phyloP scores from a whole-genome alignment of 2,329 filamentous ascomycete genomes.

The Botrytis aclada region DNA sequence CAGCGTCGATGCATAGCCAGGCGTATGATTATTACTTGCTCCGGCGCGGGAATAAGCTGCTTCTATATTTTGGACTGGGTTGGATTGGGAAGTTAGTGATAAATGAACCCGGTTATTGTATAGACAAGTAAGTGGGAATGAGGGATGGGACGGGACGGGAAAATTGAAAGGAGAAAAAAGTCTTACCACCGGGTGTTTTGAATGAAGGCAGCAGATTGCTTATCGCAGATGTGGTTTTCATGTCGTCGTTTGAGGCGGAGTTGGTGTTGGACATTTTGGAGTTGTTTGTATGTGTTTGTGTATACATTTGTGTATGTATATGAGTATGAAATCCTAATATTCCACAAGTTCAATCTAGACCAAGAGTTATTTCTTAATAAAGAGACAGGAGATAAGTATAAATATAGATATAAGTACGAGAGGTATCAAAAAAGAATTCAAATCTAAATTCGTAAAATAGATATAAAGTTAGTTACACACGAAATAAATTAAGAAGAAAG shows the following conservation, averaged over 20 bases:
- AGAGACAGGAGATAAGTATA: too few species aligned
- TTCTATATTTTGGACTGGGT: constrained; percentile 30
- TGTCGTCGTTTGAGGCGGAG: not conserved
- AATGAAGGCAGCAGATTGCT: not conserved
- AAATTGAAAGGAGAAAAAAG: too few species aligned
- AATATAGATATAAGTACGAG: too few species aligned
- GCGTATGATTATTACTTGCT: constrained; percentile 27
- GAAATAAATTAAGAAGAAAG: not conserved
- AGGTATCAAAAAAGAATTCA: not conserved
- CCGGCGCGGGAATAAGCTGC: constrained; percentile 29
- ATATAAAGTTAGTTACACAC: too few species aligned
- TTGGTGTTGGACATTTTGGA: not conserved
- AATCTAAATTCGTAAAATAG: not conserved
- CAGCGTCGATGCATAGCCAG: constrained; percentile 25
- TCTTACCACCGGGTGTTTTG: not conserved
- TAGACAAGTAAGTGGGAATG: not conserved
- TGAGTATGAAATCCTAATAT: not conserved
- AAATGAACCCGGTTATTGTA: not conserved
- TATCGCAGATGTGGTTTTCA: not conserved
- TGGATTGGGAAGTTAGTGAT: not conserved
- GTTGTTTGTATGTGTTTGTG: not conserved
- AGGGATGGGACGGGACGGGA: too few species aligned
- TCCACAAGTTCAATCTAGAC: accelerated
- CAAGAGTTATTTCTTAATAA: not conserved
- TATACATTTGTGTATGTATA: not conserved